Base-by-base conservation (phyloP, 345 rosid species). In the Aquilaria sinensis region DNA sequence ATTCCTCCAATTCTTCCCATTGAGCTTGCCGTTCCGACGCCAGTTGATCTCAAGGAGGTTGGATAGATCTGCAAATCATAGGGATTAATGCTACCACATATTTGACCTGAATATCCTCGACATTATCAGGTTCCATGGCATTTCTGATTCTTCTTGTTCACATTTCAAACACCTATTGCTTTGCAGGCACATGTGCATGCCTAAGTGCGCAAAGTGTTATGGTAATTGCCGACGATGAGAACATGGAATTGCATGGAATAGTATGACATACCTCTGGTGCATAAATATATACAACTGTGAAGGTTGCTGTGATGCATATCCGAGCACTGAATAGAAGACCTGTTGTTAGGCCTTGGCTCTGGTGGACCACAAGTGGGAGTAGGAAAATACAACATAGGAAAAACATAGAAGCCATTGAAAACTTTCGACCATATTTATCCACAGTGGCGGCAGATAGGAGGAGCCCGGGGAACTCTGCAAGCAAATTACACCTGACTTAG, bases 1-100 rank as follows among this genome's bases (percentile, higher is more conserved):
- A 90, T 83, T 62, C 98, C 98, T 29, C 97, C 98, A 12, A 93
- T 85, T 77, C 98, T 83, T 60, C 97, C 98, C 57, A 93, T 72
- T 6, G 96, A 79, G 79, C 96, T 90, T n/a, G 73, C 98, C 5
- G 77, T 70, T 69, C 98, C 98, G 32, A 87, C 81, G 45, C 98
- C 98, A 1, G 97, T 93, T 29, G 98, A 59, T 76, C 98, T 84
- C 57, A 90, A 82, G 11, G 87, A 75, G 5, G 98, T 90, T 31
- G 98, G 98, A 66, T 93, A 90, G 63, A 93, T 76, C 96, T 87
- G 45, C 72, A 77, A 2, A 57, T 13, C 31, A 57, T 37, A 37
- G 7, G 8, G 8, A 37, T 5, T 5, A 0, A 3, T 37, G 3
- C 8, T 37, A 37, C 5, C 5, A 37, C 7, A 5, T 9, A 3